These are phyloP conservation scores for Metarhizium anisopliae DNA, from an alignment of 2,329 filamentous ascomycete genomes.

Conservation along the genomic window DNA sequence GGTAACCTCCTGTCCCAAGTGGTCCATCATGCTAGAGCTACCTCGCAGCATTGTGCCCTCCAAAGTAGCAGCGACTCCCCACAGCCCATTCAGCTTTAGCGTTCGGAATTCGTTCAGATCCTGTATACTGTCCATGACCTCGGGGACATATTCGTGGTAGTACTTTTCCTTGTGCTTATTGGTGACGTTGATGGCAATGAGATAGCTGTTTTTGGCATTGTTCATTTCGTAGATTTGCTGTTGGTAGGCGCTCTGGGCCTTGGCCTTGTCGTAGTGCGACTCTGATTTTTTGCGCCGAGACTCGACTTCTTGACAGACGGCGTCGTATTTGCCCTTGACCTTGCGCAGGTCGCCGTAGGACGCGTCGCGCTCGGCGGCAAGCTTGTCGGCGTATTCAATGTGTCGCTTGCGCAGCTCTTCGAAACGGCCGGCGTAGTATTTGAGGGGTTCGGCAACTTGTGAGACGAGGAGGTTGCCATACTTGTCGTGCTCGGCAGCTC, in stretches of 20 bases:
- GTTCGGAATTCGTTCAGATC: constrained; percentile 88
- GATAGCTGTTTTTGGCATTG: constrained; percentile 96
- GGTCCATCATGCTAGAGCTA: constrained; percentile 62
- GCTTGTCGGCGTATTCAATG: constrained; percentile 75
- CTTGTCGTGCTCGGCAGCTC: constrained; percentile 81
- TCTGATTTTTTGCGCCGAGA: constrained; percentile 91
- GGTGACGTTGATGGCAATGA: constrained; percentile 91
- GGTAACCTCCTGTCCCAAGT: constrained; percentile 70
- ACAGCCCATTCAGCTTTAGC: constrained; percentile 73
- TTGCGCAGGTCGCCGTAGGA: constrained; percentile 83
- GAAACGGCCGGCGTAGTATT: constrained; percentile 62
- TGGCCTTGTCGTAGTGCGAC: constrained; percentile 85
- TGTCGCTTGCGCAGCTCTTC: constrained; percentile 92
- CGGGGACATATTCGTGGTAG: constrained; percentile 93
- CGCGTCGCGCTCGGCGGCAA: constrained; percentile 81
- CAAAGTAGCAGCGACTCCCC: constrained; percentile 70
- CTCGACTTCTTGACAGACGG: constrained; percentile 89
- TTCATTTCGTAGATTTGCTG: constrained; percentile 93
- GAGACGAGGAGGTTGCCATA: constrained; percentile 70
- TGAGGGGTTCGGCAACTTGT: constrained; percentile 80
- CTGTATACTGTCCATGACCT: constrained; percentile 86
- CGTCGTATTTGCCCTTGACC: constrained; percentile 87
- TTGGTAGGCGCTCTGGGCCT: constrained; percentile 84
- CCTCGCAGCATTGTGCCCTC: constrained; percentile 72
- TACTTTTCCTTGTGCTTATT: constrained; percentile 98